Evolutionary conservation across 495 filamentous ascomycete genomes (phyloP).

Genomic region (Cenococcum geophilum): DNA sequence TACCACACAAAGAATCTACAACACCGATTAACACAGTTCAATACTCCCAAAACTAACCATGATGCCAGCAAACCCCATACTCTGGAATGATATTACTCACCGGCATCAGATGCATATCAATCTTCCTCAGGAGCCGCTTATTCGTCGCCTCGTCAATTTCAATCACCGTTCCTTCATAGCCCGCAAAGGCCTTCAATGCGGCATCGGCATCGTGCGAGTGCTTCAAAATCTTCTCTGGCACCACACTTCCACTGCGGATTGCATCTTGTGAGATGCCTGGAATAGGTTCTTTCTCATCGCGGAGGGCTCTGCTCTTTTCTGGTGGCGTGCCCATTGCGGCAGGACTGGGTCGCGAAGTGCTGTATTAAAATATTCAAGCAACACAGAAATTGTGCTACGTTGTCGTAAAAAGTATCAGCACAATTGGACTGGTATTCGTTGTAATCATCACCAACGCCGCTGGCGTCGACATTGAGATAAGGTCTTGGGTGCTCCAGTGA

Average conservation of each 20-base stretch:
- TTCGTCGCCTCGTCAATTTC: slow-evolving; percentile 53
- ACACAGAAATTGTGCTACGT: background rate
- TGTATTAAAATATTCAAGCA: background rate
- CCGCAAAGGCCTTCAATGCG: slow-evolving; percentile 52
- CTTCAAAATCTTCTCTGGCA: slow-evolving; percentile 39
- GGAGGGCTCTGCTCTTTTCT: background rate
- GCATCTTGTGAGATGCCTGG: slow-evolving; percentile 15
- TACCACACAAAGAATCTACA: slow-evolving; percentile 36
- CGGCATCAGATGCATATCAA: slow-evolving; percentile 40
- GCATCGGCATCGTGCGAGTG: slow-evolving; percentile 57
- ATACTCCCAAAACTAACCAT: background rate
- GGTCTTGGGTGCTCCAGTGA: background rate
- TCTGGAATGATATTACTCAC: slow-evolving; percentile 20
- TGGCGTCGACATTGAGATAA: no score
- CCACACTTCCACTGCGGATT: slow-evolving; percentile 35
- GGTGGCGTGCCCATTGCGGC: background rate
- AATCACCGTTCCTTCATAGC: slow-evolving; percentile 44
- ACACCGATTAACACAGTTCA: slow-evolving; percentile 4
- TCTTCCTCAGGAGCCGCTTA: slow-evolving; percentile 37
- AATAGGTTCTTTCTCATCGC: background rate
- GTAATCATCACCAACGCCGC: no score
- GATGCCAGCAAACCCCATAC: background rate
- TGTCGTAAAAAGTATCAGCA: no score
- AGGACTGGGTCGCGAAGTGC: background rate
- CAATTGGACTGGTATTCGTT: no score